A percentile compares a stretch with the other conserved stretches of the same genome.
Evolutionary conservation across 2,329 filamentous ascomycete species (phyloP).

Genomic region (Aureobasidium zeae): DNA sequence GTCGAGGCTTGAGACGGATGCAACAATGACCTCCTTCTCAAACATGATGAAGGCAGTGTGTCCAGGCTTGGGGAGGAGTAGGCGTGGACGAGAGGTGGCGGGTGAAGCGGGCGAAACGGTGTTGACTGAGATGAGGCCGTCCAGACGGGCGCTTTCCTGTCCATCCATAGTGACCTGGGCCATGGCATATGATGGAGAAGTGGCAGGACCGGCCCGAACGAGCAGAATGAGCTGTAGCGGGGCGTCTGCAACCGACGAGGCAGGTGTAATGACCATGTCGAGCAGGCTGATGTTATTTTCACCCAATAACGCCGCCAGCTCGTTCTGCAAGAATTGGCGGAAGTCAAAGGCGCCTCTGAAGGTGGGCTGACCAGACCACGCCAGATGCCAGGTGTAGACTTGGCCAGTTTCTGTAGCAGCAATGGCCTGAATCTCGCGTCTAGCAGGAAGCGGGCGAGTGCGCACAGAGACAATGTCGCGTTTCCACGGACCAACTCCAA

Average conservation of each 20-base stretch:
- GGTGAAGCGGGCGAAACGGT: slow-evolving; percentile 27
- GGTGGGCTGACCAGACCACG: slow-evolving; percentile 75
- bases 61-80: slow-evolving; percentile 70
- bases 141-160: slow-evolving; percentile 43
- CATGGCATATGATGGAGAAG: slow-evolving; percentile 56
- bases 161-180: slow-evolving; percentile 59
- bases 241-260: slow-evolving; percentile 20
- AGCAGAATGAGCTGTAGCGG: slow-evolving; percentile 26
- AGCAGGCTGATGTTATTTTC: slow-evolving; percentile 59
- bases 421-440: slow-evolving; percentile 78
- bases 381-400: slow-evolving; percentile 78
- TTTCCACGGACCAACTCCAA: slow-evolving; percentile 60
- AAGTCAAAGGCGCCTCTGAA: slow-evolving; percentile 63
- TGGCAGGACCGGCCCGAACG: slow-evolving; percentile 23
- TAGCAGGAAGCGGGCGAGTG: slow-evolving; percentile 59
- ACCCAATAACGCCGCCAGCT: slow-evolving; percentile 41
- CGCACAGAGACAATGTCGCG: slow-evolving; percentile 74
- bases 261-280: slow-evolving; percentile 63
- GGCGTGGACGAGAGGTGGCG: slow-evolving; percentile 44
- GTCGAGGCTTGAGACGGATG: slow-evolving; percentile 53
- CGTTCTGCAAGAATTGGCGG: slow-evolving; percentile 53
- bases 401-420: slow-evolving; percentile 68
- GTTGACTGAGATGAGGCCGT: slow-evolving; percentile 58
- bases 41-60: slow-evolving; percentile 78
- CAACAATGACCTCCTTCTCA: slow-evolving; percentile 62